phyloP scores from a whole-genome alignment of 352 stramenopile genomes.

The Achlya hypogyna region DNA sequence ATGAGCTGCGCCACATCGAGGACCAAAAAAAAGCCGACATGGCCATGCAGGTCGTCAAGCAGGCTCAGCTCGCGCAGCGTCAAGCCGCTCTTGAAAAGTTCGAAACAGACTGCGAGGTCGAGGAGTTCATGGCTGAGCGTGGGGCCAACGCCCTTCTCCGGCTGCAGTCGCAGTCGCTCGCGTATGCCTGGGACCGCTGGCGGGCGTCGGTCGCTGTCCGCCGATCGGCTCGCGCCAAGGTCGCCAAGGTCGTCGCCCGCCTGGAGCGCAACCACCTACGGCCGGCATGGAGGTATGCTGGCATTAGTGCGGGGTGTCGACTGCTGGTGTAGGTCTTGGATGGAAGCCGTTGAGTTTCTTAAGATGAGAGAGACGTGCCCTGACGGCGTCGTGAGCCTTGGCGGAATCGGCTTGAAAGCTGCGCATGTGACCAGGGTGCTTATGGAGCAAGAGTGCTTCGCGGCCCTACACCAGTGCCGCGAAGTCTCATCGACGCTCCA shows the following conservation, averaged over 20 bases:
- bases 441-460: constrained; percentile 1
- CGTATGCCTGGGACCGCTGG: constrained; percentile 5
- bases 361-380: background rate
- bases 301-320: background rate
- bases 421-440: background rate
- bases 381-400: background rate
- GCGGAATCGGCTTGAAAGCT: background rate
- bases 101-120: constrained; percentile 27
- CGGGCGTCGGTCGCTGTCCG: background rate
- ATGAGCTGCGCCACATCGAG: constrained; percentile 57
- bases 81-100: constrained; percentile 36
- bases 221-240: background rate
- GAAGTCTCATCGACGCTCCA: background rate
- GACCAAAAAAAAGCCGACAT: constrained; percentile 59
- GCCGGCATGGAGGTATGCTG: background rate
- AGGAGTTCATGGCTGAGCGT: background rate
- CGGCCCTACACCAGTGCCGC: background rate
- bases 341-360: background rate
- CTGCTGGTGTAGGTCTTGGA: background rate
- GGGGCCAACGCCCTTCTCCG: background rate
- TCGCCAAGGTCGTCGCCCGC: background rate
- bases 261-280: background rate
- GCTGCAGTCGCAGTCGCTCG: background rate
- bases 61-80: constrained; percentile 32
- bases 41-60: constrained; percentile 29